These are phyloP conservation scores for Saussurea involucrata DNA, from an alignment of 129 eudicot species.

Conservation along the genomic window DNA sequence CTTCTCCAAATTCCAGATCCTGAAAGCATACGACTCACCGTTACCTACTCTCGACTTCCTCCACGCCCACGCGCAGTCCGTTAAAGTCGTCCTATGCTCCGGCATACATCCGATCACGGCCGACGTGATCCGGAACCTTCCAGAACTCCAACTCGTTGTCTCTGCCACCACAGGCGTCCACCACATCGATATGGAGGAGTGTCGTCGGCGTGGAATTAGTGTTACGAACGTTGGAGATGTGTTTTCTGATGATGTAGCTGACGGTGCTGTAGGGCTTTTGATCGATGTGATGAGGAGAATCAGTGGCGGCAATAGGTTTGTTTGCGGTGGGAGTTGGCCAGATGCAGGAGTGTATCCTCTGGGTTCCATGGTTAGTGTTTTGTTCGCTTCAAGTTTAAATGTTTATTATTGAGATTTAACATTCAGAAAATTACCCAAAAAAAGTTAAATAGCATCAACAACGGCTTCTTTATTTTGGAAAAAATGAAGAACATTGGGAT, in stretches of 20 bases:
- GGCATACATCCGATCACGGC: slow-evolving; percentile 5
- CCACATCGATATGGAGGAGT: too few relatives aligned
- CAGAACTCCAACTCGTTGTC: slow-evolving; percentile 14
- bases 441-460: too few relatives aligned
- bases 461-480: too few relatives aligned
- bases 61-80: neutral
- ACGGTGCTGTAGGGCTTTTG: slow-evolving; percentile 25
- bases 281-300: slow-evolving; percentile 25
- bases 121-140: slow-evolving; percentile 12
- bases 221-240: slow-evolving; percentile 21
- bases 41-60: slow-evolving; percentile 28
- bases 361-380: slow-evolving; percentile 20
- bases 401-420: too few relatives aligned
- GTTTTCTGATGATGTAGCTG: slow-evolving; percentile 31
- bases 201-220: neutral
- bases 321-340: slow-evolving; percentile 23
- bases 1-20: slow-evolving; percentile 18
- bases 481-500: too few relatives aligned
- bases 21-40: slow-evolving; percentile 27
- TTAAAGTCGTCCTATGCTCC: slow-evolving; percentile 18
- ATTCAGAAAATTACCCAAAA: too few relatives aligned
- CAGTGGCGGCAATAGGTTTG: slow-evolving; percentile 16
- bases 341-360: neutral
- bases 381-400: too few relatives aligned
- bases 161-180: neutral